Percentiles rank a stretch among this genome's conserved stretches.
Evolutionary conservation across 2,329 filamentous ascomycete species (phyloP).

Genomic region (Parasarocladium wereldwijsianum): DNA sequence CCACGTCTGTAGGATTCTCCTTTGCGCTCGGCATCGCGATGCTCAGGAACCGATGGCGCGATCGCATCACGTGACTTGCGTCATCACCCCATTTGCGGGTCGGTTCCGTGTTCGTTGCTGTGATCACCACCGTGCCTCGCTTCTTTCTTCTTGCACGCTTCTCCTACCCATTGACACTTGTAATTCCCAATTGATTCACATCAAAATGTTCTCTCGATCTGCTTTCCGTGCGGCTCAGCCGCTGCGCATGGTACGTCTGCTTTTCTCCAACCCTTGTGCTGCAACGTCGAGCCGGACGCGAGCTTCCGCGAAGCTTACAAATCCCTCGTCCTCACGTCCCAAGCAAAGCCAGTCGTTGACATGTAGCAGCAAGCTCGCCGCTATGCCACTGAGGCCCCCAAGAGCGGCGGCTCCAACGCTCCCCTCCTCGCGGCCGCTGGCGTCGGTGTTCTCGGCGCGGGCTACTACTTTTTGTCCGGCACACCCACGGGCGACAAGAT

Average conservation of each 20-base stretch:
- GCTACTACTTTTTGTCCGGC: constrained; percentile 40
- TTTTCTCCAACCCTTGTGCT: background rate
- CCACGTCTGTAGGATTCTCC: no score
- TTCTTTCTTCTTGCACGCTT: background rate
- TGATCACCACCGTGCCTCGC: constrained; percentile 2
- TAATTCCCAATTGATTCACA: constrained; percentile 3
- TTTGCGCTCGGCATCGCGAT: no score
- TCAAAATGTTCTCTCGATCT: constrained; percentile 26
- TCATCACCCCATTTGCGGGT: constrained; percentile 5
- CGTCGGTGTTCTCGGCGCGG: constrained; percentile 41
- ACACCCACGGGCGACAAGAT: constrained; percentile 39
- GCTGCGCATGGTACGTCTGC: constrained; percentile 43
- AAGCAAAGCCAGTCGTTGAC: constrained; percentile 8
- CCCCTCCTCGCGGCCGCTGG: constrained; percentile 47
- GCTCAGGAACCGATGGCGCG: no score
- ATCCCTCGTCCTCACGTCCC: constrained; percentile 5
- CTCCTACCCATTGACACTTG: background rate
- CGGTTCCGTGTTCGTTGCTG: background rate
- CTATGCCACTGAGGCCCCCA: constrained; percentile 54
- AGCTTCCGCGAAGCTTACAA: constrained; percentile 5
- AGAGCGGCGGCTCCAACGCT: constrained; percentile 38
- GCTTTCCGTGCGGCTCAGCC: constrained; percentile 50
- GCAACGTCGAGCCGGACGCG: constrained; percentile 4
- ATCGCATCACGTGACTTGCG: constrained; percentile 5
- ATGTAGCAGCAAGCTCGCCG: constrained; percentile 31